Evolutionary conservation across 768 basidiomycete genomes (phyloP), one percentile per base, ranked within the genome.

Genomic region (Rubroboletus satanas): DNA sequence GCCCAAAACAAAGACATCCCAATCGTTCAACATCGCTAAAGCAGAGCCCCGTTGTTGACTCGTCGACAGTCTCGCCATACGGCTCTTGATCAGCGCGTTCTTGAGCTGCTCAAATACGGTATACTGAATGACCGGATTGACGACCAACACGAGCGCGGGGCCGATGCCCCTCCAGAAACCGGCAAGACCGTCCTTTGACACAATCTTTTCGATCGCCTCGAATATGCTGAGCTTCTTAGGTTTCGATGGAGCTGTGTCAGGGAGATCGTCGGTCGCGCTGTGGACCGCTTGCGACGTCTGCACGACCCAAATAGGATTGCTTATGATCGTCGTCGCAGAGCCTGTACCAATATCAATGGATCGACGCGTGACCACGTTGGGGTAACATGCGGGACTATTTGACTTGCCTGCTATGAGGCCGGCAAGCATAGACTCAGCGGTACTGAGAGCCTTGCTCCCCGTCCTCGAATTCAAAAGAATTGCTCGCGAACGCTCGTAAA

Each of bases 271-370:
- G 48, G 77, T 66, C 71, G 83, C 71, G 33, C 81, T 83, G 47
- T 77, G 80, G 32, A 88, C 86, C 9, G 89, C 86, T 69, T 96
- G 93, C 8, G 87, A 87, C 6, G 93, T 93, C 69, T 98, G 94
- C 21, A 98, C 79, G 45, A 97, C 93, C 97, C 97, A 99, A 56
- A 98, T 88, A 3, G 96, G 96, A 72, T 98, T 98, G 68, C 85
- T 89, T 58, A 91, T 79, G 59, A 96, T 72, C 4, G 93, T 89
- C 4, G 96, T 97, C 11, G 89, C 89, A 41, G 88, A 88, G 37
- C 94, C 95, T 92, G 54, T 55, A 10, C 33, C 37, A 36, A 26
- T 29, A 26, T 29, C 31, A 32, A 21, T 28, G 28, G 28, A 29
- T 49, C 35, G 4, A n/a, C 9, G 1, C 21, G 26, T 11, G 21